Evolutionary conservation across 345 rosid species (phyloP).

Genomic region (Chamaenerion angustifolium): DNA sequence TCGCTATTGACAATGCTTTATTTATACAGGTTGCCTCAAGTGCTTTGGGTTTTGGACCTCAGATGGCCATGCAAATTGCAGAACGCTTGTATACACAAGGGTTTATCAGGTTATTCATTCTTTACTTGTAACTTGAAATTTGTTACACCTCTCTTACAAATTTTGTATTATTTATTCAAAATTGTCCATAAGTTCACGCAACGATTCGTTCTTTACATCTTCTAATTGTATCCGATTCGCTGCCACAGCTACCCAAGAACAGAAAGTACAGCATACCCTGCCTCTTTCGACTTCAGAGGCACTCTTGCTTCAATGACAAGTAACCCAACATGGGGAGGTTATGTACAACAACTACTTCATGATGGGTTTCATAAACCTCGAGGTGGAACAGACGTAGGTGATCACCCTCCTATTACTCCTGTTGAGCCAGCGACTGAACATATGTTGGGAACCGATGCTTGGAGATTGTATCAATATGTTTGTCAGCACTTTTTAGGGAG

Average conservation of each 20-base stretch:
- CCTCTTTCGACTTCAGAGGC: constrained; percentile 78
- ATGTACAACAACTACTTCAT: constrained; percentile 40
- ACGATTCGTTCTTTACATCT: not conserved
- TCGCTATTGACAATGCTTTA: not conserved
- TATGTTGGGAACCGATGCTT: constrained; percentile 65
- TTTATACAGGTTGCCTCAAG: constrained; percentile 73
- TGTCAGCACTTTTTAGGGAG: constrained; percentile 94
- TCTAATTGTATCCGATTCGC: not conserved
- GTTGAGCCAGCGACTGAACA: constrained; percentile 65
- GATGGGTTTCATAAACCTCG: constrained; percentile 60
- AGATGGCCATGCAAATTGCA: constrained; percentile 79
- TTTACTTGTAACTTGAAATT: not conserved
- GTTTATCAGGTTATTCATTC: constrained; percentile 54
- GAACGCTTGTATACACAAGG: constrained; percentile 90
- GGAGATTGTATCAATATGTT: constrained; percentile 84
- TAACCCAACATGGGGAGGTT: constrained; percentile 46
- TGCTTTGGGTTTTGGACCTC: constrained; percentile 91
- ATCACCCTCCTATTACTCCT: constrained; percentile 97
- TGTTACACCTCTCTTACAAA: not conserved
- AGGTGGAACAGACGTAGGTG: constrained; percentile 85
- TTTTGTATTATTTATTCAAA: not conserved
- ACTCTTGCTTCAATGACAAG: constrained; percentile 50
- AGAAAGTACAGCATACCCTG: constrained; percentile 92
- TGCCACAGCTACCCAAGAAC: constrained; percentile 77
- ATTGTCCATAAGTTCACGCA: not conserved